Percentiles rank a stretch among this genome's conserved stretches.
Evolutionary conservation across 1,284 basidiomycete genomes (phyloP).

Genomic region (Fomitopsis betulina): DNA sequence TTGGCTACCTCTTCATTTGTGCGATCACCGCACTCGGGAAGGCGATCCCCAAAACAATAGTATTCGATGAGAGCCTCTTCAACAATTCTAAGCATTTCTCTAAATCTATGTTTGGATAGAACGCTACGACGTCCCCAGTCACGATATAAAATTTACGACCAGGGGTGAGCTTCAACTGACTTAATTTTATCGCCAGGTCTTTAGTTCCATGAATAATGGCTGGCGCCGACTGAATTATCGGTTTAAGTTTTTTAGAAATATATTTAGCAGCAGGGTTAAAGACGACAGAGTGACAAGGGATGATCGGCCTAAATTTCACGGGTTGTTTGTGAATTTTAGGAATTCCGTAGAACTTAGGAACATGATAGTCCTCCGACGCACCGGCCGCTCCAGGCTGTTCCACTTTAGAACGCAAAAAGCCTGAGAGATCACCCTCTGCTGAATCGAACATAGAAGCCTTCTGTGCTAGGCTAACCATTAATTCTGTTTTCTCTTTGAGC

Average conservation of each 20-base stretch:
- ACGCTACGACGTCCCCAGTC: neutral
- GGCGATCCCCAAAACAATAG: neutral
- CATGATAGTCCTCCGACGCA: neutral
- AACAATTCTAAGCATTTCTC: neutral
- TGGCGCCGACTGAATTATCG: neutral
- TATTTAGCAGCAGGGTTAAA: neutral
- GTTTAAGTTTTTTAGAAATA: neutral
- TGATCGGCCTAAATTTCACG: neutral
- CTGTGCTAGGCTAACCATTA: neutral
- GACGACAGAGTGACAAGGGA: neutral
- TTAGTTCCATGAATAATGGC: neutral
- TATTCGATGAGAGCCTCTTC: neutral
- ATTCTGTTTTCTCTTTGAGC: neutral
- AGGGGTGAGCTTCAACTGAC: neutral
- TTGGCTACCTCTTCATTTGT: neutral
- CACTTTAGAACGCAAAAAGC: neutral
- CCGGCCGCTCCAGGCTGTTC: neutral
- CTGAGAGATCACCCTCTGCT: neutral
- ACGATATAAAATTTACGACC: neutral
- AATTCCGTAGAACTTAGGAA: neutral
- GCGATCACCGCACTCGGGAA: no score
- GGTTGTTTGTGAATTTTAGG: neutral
- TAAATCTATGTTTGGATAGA: neutral
- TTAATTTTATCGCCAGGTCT: neutral
- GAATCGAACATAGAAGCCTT: neutral